A percentile compares a stretch with the other conserved stretches of the same genome.
Conservation (phyloP, 208 protist species). For the Acanthamoeba culbertsoni region DNA sequence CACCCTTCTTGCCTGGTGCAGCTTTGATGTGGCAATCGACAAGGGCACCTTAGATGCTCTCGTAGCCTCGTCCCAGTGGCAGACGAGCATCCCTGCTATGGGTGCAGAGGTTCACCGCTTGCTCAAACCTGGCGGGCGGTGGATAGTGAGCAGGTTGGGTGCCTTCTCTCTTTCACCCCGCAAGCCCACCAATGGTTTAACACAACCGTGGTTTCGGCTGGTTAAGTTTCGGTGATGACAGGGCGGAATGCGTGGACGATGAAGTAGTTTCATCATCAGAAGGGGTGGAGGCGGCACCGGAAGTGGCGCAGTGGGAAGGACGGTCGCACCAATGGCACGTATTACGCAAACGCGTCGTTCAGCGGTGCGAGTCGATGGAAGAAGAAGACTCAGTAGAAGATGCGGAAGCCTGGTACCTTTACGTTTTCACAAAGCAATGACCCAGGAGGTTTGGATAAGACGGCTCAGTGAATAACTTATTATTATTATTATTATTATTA, state of each 20-base stretch:
- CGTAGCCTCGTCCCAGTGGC: neutral
- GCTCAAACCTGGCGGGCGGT: neutral
- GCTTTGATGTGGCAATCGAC: neutral
- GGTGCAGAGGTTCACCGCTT: neutral
- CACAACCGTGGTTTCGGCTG: neutral
- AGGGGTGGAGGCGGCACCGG: neutral
- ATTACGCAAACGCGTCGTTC: neutral
- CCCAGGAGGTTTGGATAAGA: too few relatives aligned
- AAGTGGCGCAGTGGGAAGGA: neutral
- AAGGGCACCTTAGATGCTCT: neutral
- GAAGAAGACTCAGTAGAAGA: neutral
- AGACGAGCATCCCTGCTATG: neutral
- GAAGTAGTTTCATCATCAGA: neutral
- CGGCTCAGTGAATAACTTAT: too few relatives aligned
- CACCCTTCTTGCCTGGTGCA: neutral
- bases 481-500: too few relatives aligned
- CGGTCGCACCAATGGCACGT: neutral
- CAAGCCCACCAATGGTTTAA: neutral
- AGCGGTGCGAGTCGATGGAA: neutral
- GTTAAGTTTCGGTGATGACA: neutral
- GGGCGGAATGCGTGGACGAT: neutral
- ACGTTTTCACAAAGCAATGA: slow-evolving; percentile 11
- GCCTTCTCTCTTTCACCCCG: neutral
- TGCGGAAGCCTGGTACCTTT: neutral
- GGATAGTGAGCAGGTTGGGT: neutral